These are phyloP conservation scores for Alopecurus myosuroides DNA, from an alignment of 176 grass and related monocot species.

Conservation along the genomic window DNA sequence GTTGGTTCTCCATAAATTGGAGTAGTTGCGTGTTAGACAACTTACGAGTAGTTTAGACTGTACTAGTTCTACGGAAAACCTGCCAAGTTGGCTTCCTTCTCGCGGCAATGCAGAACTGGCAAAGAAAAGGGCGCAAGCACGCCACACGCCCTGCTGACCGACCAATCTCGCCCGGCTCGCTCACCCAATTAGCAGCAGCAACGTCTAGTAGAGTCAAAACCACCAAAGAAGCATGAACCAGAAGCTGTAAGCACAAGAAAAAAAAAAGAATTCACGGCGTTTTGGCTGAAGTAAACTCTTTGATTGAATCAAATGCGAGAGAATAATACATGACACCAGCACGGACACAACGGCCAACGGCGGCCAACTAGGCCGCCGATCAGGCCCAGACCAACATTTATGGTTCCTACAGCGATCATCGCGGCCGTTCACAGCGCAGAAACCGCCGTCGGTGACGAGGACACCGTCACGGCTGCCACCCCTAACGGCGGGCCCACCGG, in stretches of 20 bases:
- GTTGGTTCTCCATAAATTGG: not conserved
- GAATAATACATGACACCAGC: constrained; percentile 13
- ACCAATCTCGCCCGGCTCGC: not conserved
- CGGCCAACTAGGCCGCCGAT: not conserved
- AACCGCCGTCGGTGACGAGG: not conserved
- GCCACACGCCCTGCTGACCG: not conserved
- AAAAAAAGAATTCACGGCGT: not conserved
- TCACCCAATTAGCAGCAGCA: not conserved
- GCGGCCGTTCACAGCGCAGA: not conserved
- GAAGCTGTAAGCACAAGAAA: not conserved
- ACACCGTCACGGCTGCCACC: not conserved
- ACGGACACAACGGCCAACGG: constrained; percentile 21
- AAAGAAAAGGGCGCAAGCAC: not conserved
- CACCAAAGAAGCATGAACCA: not conserved
- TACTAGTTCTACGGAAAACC: not conserved
- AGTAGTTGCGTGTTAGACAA: not conserved
- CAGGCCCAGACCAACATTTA: not conserved
- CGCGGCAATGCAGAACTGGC: not conserved
- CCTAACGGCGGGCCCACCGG: not conserved
- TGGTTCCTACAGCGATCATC: not conserved
- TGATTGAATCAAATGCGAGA: constrained; percentile 14
- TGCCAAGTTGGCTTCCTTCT: not conserved
- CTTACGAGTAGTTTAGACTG: not conserved
- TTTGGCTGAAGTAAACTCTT: not conserved
- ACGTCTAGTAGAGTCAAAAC: not conserved